phyloP scores from a whole-genome alignment of 805 yeast species.

The Yamadazyma olivae region DNA sequence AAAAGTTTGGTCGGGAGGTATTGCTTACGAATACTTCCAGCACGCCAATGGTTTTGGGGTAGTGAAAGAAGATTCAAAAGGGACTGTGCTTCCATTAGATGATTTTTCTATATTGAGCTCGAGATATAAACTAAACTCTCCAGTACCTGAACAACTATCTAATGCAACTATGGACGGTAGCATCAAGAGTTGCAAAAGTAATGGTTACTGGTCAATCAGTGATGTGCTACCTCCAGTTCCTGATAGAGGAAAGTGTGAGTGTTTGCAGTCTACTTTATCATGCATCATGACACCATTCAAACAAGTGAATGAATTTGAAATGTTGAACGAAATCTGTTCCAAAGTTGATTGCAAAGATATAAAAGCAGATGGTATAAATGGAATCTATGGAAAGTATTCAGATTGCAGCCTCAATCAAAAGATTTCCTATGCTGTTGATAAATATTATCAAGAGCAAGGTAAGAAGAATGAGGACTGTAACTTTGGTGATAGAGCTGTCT shows the following conservation, averaged over 20 bases:
- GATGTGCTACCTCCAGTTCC: constrained; percentile 38
- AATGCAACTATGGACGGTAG: neutral
- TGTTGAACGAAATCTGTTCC: constrained; percentile 33
- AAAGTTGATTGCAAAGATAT: constrained; percentile 39
- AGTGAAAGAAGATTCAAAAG: constrained; percentile 25
- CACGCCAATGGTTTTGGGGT: constrained; percentile 33
- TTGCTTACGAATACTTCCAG: constrained; percentile 36
- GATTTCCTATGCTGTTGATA: constrained; percentile 39
- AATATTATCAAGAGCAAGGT: constrained; percentile 25
- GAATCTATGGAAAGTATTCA: constrained; percentile 42
- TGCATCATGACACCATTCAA: constrained; percentile 32
- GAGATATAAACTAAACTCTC: constrained; percentile 14
- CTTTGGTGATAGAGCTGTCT: constrained; percentile 19
- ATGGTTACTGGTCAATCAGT: constrained; percentile 18
- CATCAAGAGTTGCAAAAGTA: neutral
- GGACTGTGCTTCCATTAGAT: constrained; percentile 21
- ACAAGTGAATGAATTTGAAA: constrained; percentile 16
- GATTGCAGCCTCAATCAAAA: constrained; percentile 36
- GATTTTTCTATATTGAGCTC: constrained; percentile 29
- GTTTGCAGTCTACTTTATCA: constrained; percentile 36
- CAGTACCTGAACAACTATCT: constrained; percentile 10
- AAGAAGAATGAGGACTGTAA: constrained; percentile 20
- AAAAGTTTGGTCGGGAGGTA: constrained; percentile 38
- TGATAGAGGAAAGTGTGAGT: constrained; percentile 40
- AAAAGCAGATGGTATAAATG: constrained; percentile 29